Evolutionary conservation across 768 basidiomycete genomes (phyloP), one percentile per base, ranked within the genome.

Genomic region (Strobilomyces dryophilus): DNA sequence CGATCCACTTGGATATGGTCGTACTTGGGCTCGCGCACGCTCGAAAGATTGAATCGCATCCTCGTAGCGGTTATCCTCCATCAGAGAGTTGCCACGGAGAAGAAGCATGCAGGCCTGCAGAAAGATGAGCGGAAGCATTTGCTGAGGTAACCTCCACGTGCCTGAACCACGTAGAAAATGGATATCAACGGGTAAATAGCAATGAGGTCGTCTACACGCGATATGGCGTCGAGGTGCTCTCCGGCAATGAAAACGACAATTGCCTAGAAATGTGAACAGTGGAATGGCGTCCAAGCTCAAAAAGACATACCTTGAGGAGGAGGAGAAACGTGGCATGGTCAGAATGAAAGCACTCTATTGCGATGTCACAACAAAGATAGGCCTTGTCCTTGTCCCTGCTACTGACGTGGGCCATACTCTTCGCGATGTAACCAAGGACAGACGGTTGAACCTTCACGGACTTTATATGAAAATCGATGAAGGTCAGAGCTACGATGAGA

Each of bases 161-260:
- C 56, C 53, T 43, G 31, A 18, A 50, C 32, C 0, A 35, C 7
- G 10, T 14, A 10, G 8, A 12, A 32, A 9, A 27, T 18, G 2
- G 32, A n/a, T 21, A 42, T 17, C 8, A 34, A 4, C 6, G 31
- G 41, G 10, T 12, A 17, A 8, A 8, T 15, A n/a, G 17, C 37
- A 4, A 40, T 31, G 32, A 50, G 40, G 17, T 43, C 41, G 5
- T 43, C 49, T 8, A 50, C 11, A 8, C 47, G 51, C 4, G 54
- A 59, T 31, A 57, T 50, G 7, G 51, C 57, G n/a, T 48, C 39
- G 1, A n/a, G 10, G 12, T 49, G 18, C 17, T 56, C 45, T 20
- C 54, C 54, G 9, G 43, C 47, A 37, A 52, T 45, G 14, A 46
- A 56, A 2, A 52, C 3, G 21, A 58, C 27, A 2, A 58, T 17